Base-by-base conservation (phyloP, 2,329 filamentous ascomycete species). In the Chlorencoelia australis region DNA sequence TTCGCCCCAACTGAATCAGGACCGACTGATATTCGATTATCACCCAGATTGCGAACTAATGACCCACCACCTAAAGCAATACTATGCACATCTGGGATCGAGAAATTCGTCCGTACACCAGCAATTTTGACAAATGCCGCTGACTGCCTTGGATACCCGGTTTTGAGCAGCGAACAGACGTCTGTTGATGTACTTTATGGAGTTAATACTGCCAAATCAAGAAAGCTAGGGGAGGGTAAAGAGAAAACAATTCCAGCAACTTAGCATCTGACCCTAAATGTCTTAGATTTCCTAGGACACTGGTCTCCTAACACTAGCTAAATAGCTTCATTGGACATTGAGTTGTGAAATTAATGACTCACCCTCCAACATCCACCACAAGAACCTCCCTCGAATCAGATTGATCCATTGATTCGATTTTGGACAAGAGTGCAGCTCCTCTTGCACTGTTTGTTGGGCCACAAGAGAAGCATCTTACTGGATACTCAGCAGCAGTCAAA, bases 371-470 rank as follows among this genome's bases (percentile, higher is more conserved):
- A 48, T 79, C 73, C 2, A 75, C 63, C 6, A 55, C 51, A 28
- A 75, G 46, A 4, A 49, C 35, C 35, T 55, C 48, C 30, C 43
- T 45, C 7, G 49, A 44, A 32, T 49, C 47, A 26, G 39, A 15
- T 38, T 44, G 15, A 16, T 43, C 32, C 4, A 30, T 19, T 3
- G 24, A 39, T 13, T 43, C 35, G 7, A 41, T 28, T 34, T 49
- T 52, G 5, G 51, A 48, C 1, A 82, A 57, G 37, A 77, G 79
- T 0, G 75, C 76, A 2, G 75, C 75, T 1, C 75, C 74, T 35
- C 69, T 66, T 62, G 77, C 73, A 37, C 69, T 75, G 49, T 80
- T 80, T 0, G 75, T 79, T 2, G 75, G 71, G 0, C 75, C 75
- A 25, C 68, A 74, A 0, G 71, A 73, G 46, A 80, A 79, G 0